Conservation (phyloP, 768 basidiomycete genomes). For the Lactarius tabidus region DNA sequence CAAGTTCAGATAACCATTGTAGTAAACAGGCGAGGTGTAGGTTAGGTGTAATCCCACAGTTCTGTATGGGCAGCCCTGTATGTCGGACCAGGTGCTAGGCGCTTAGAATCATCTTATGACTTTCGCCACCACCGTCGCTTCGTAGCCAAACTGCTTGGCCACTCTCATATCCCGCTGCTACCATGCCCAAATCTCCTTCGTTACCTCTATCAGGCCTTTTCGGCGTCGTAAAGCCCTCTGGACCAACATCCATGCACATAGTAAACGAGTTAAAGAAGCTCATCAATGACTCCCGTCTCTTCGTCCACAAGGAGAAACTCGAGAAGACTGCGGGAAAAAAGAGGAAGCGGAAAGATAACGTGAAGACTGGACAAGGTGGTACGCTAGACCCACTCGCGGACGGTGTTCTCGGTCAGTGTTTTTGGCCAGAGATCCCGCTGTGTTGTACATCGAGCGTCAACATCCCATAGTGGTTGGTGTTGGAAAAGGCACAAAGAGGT, state of each 20-base stretch:
- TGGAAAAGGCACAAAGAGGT: conserved; percentile 84
- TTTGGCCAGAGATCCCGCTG: background rate
- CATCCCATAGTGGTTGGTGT: conserved; percentile 73
- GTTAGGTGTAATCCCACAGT: background rate
- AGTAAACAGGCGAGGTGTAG: background rate
- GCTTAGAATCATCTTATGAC: background rate
- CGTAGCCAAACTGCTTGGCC: no score
- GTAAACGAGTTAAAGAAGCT: conserved; percentile 83
- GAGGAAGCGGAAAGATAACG: conserved; percentile 40
- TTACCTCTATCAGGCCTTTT: conserved; percentile 79
- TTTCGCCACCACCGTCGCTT: background rate
- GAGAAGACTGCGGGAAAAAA: conserved; percentile 49
- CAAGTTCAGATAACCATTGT: background rate
- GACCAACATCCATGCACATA: conserved; percentile 87
- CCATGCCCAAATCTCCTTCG: conserved; percentile 30
- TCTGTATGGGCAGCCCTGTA: background rate
- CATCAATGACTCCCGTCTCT: conserved; percentile 71
- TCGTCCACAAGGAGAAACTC: conserved; percentile 56
- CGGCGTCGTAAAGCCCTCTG: conserved; percentile 87
- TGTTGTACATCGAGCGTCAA: conserved; percentile 11
- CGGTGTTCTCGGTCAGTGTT: conserved; percentile 76
- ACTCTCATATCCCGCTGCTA: background rate
- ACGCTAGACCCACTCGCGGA: conserved; percentile 96
- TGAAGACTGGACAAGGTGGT: conserved; percentile 91
- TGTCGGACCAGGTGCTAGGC: background rate